These are phyloP conservation scores for Auricularia sp. DNA, from an alignment of 768 basidiomycete species.

Conservation along the genomic window DNA sequence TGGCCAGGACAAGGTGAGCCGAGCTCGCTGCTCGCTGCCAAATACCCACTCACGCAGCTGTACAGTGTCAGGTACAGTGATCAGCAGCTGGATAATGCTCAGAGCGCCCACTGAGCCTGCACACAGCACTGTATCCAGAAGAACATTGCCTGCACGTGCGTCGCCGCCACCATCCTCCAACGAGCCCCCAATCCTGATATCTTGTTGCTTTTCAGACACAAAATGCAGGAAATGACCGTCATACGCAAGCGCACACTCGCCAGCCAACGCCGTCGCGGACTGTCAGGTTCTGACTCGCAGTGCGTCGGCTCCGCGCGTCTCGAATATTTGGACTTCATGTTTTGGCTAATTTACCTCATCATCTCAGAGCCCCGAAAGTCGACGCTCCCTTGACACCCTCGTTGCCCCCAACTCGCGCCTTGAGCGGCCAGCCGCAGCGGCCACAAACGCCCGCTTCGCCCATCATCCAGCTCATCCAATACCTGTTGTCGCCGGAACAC, in stretches of 20 bases:
- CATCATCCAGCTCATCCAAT: slow-evolving; percentile 56
- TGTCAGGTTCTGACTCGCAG: slow-evolving; percentile 40
- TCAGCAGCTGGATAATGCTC: slow-evolving; percentile 9
- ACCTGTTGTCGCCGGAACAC: slow-evolving; percentile 69
- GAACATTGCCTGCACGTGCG: slow-evolving; percentile 87
- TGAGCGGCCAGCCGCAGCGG: not conserved
- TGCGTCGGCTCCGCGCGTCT: slow-evolving; percentile 25
- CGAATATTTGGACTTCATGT: slow-evolving; percentile 14
- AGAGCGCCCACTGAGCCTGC: slow-evolving; percentile 8
- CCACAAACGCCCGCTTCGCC: slow-evolving; percentile 26
- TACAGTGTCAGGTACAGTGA: slow-evolving; percentile 53
- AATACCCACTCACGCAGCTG: not conserved
- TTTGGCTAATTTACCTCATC: not conserved
- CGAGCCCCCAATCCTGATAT: not conserved
- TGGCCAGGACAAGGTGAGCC: slow-evolving; percentile 66
- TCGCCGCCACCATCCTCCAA: slow-evolving; percentile 16
- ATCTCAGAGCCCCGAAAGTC: slow-evolving; percentile 32
- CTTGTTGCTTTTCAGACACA: slow-evolving; percentile 38
- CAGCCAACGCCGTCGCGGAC: slow-evolving; percentile 49
- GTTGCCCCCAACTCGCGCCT: not conserved
- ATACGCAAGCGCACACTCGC: slow-evolving; percentile 66
- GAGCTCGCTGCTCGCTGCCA: slow-evolving; percentile 12
- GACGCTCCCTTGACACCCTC: slow-evolving; percentile 5
- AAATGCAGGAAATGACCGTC: slow-evolving; percentile 73
- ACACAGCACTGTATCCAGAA: slow-evolving; percentile 73